Evolutionary conservation across 495 filamentous ascomycete species (phyloP).

Genomic region (Achaetomiella virescens): DNA sequence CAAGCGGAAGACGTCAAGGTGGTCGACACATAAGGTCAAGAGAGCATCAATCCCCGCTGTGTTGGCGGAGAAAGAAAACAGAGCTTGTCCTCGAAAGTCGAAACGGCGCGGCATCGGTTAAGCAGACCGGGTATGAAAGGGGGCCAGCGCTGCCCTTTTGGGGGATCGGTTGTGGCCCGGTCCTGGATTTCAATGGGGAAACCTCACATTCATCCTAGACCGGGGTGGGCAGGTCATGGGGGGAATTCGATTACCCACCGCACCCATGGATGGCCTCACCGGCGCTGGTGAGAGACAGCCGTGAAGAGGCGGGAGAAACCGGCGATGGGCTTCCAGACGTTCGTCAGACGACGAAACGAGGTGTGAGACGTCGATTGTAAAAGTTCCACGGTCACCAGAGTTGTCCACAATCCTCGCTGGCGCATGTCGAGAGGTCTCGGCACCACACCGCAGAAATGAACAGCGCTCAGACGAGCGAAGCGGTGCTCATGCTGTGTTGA

Average conservation of each 20-base stretch:
- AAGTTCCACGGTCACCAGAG: too few relatives aligned
- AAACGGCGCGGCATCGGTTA: slow-evolving; percentile 8
- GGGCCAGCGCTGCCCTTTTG: slow-evolving; percentile 3
- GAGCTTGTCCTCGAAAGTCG: not conserved
- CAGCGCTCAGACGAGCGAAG: too few relatives aligned
- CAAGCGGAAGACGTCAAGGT: too few relatives aligned
- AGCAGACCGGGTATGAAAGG: slow-evolving; percentile 13
- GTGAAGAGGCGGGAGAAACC: too few relatives aligned
- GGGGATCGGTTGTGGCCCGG: not conserved
- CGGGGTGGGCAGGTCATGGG: slow-evolving; percentile 16
- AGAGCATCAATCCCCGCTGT: not conserved
- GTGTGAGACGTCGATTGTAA: too few relatives aligned
- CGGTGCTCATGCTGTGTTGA: too few relatives aligned
- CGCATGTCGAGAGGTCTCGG: too few relatives aligned
- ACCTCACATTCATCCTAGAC: slow-evolving; percentile 13
- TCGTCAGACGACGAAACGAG: too few relatives aligned
- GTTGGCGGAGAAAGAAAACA: not conserved
- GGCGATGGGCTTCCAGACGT: too few relatives aligned
- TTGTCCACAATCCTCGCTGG: too few relatives aligned
- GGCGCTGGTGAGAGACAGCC: not conserved
- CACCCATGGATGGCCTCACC: not conserved
- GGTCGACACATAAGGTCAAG: not conserved
- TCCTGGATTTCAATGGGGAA: slow-evolving; percentile 13
- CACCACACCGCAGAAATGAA: too few relatives aligned
- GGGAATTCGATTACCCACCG: not conserved